phyloP scores from a whole-genome alignment of 2,329 filamentous ascomycete species.

The Macroventuria anomochaeta region DNA sequence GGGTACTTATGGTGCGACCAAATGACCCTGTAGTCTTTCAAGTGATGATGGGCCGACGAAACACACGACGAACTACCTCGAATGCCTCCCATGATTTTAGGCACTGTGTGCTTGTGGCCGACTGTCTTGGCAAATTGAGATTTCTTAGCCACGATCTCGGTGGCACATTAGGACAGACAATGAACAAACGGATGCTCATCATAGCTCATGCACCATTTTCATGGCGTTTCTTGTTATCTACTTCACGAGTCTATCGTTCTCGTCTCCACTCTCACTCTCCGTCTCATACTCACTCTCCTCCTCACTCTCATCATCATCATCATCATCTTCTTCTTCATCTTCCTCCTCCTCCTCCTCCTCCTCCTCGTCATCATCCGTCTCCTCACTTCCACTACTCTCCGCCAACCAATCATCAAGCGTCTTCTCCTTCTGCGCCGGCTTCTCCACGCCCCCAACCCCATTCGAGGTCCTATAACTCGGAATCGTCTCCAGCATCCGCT shows the following conservation, averaged over 20 bases:
- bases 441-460: slow-evolving; percentile 18
- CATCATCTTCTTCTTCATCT: slow-evolving; percentile 65
- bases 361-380: slow-evolving; percentile 61
- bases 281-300: slow-evolving; percentile 64
- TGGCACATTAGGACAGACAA: not conserved
- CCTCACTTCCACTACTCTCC: slow-evolving; percentile 58
- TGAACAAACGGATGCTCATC: not conserved
- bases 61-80: too few species aligned
- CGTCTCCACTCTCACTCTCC: slow-evolving; percentile 56
- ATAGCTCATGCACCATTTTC: not conserved
- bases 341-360: slow-evolving; percentile 60
- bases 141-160: too few species aligned
- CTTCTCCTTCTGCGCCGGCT: slow-evolving; percentile 65
- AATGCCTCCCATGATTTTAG: too few species aligned
- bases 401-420: slow-evolving; percentile 93
- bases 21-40: too few species aligned
- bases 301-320: slow-evolving; percentile 61
- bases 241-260: slow-evolving; percentile 48
- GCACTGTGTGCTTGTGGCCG: too few species aligned
- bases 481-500: slow-evolving; percentile 44
- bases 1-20: too few species aligned
- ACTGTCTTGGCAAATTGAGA: too few species aligned
- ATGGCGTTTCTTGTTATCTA: slow-evolving; percentile 11
- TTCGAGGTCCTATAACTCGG: slow-evolving; percentile 55
- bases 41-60: too few species aligned